Evolutionary conservation across 768 basidiomycete genomes (phyloP), one percentile per base, ranked within the genome.

Genomic region (Thelephora aurantiotincta): DNA sequence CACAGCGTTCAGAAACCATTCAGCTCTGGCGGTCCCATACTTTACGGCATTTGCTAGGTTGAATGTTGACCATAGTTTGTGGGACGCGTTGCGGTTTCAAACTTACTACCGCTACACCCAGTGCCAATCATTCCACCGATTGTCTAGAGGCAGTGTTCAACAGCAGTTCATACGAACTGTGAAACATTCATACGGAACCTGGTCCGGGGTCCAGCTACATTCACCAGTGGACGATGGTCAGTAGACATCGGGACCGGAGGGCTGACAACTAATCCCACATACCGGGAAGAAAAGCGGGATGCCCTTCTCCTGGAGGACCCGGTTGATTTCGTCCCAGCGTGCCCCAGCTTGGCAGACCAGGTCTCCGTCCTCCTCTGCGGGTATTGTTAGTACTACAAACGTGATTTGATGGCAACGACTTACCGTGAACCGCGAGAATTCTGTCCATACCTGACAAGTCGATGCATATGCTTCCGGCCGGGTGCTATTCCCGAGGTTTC

Each of bases 81-180:
- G 13, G 11, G 34, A 22, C 35, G 16, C 4, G 22, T 18, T 22
- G 16, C 38, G 38, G 38, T 41, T 16, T 41, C 22, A 2, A 9
- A 70, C 75, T 71, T 64, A 74, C 88, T 90, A 45, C 87, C 88
- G 44, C 78, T 81, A 56, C 87, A 91, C 7, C 87, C 86, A 1
- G 88, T 92, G 7, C 80, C 80, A 45, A 86, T 78, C 87, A 90
- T 91, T 5, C 89, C 87, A 11, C 88, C 89, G 51, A 90, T 86
- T 12, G 86, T 87, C 69, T 83, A 45, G 23, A 20, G 44, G 2
- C 14, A 47, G 9, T 12, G 3, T 18, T 6, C 12, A 43, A 37
- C 46, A 22, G 22, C 14, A 22, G 2, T 14, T 9, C 38, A 22
- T 11, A 38, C 3, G 9, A 26, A 14, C 35, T 13, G 20, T 23